phyloP scores from a whole-genome alignment of 768 basidiomycete species.

The Daedalea quercina region DNA sequence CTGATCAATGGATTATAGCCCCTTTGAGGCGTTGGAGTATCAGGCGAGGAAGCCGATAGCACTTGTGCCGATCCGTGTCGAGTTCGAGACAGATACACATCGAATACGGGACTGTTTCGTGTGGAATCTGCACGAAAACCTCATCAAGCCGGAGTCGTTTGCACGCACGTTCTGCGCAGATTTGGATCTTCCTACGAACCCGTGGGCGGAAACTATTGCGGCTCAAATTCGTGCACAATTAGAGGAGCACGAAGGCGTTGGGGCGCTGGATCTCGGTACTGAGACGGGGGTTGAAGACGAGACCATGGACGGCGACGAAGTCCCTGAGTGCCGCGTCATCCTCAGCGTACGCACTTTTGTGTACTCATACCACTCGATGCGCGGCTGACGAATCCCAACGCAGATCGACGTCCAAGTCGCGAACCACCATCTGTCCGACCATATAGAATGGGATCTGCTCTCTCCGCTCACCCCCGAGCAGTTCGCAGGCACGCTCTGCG shows the following conservation, averaged over 20 bases:
- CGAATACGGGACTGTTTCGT: constrained; percentile 92
- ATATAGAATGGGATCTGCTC: constrained; percentile 98
- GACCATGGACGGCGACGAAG: constrained; percentile 42
- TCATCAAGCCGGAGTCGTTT: constrained; percentile 81
- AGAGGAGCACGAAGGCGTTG: constrained; percentile 83
- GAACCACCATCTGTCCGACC: constrained; percentile 84
- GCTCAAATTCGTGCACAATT: constrained; percentile 87
- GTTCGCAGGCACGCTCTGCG: constrained; percentile 74
- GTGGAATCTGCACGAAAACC: constrained; percentile 89
- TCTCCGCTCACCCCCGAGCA: constrained; percentile 85
- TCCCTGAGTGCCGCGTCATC: constrained; percentile 77
- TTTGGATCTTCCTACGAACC: constrained; percentile 61
- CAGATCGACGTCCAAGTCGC: constrained; percentile 98
- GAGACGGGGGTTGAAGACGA: constrained; percentile 43
- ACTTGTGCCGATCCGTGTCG: constrained; percentile 90
- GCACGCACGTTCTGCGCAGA: constrained; percentile 85
- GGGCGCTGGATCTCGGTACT: constrained; percentile 65
- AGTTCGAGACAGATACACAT: constrained; percentile 89
- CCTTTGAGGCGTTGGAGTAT: constrained; percentile 54
- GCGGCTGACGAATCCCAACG: constrained; percentile 2
- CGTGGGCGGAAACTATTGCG: constrained; percentile 74
- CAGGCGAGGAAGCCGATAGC: constrained; percentile 49
- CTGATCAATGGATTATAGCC: constrained; percentile 30
- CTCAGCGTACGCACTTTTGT: constrained; percentile 50
- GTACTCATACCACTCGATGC: background rate